phyloP scores from a whole-genome alignment of 2,329 filamentous ascomycete genomes.

The Chaetomium globosum region DNA sequence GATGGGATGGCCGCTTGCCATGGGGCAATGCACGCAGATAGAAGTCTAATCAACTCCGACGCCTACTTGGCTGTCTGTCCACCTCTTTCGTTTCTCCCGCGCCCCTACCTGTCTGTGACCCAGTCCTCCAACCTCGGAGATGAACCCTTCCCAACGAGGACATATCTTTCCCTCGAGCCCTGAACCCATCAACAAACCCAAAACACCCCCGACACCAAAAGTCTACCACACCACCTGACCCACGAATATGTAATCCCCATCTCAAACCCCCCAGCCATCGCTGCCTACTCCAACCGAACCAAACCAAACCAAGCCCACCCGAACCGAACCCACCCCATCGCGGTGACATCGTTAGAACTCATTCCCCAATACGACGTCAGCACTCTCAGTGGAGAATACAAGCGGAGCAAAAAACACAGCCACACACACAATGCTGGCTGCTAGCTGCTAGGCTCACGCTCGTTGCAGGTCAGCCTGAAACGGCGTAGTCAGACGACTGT shows the following conservation, averaged over 20 bases:
- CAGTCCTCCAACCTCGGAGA: too few relatives aligned
- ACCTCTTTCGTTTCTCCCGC: not conserved
- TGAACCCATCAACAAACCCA: too few relatives aligned
- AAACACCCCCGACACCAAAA: too few relatives aligned
- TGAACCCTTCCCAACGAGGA: not conserved
- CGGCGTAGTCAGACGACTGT: not conserved
- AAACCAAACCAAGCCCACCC: too few relatives aligned
- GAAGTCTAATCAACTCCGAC: not conserved
- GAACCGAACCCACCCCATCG: too few relatives aligned
- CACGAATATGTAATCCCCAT: too few relatives aligned
- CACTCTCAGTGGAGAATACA: not conserved
- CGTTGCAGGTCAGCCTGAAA: not conserved
- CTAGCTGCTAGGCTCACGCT: not conserved
- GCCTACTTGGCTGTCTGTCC: not conserved
- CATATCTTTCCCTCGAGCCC: too few relatives aligned
- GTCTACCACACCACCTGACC: too few relatives aligned
- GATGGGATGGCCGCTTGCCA: not conserved
- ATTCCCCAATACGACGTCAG: not conserved
- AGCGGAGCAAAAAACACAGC: not conserved
- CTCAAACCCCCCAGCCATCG: too few relatives aligned
- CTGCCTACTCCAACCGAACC: too few relatives aligned
- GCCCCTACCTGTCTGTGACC: not conserved
- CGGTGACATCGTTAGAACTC: not conserved
- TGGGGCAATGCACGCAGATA: not conserved
- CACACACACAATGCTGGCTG: not conserved